Evolutionary conservation across 139 green algal species (phyloP).

Genomic region (Gonium pectorale): DNA sequence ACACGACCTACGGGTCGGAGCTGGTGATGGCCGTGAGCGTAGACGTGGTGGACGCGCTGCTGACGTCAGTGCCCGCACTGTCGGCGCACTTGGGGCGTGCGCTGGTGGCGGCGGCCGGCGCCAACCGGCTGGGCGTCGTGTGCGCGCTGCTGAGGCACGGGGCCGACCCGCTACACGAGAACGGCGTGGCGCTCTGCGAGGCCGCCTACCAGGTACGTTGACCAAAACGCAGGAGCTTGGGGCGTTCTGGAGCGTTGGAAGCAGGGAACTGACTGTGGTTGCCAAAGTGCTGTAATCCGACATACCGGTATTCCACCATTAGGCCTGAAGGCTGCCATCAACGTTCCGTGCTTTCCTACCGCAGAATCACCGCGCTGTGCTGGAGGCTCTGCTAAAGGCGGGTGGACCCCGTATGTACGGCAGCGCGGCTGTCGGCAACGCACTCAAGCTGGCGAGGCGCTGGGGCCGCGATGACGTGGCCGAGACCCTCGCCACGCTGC

Average conservation of each 20-base stretch:
- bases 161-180: background rate
- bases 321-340: background rate
- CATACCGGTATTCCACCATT: background rate
- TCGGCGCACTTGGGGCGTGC: background rate
- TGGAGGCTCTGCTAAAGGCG: background rate
- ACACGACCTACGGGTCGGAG: background rate
- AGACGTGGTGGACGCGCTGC: background rate
- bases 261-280: background rate
- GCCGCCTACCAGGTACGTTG: constrained; percentile 1
- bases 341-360: background rate
- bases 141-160: constrained; percentile 12
- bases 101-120: constrained; percentile 3
- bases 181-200: background rate
- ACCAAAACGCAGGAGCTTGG: background rate
- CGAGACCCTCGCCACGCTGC: background rate
- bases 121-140: background rate
- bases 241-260: background rate
- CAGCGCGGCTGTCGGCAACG: background rate
- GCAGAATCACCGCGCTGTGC: background rate
- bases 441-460: background rate
- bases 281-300: no score
- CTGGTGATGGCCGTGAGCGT: background rate
- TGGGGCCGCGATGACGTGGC: background rate
- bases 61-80: background rate
- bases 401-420: background rate